Evolutionary conservation across 352 stramenopile genomes (phyloP).

Genomic region (Phytophthora boehmeriae): DNA sequence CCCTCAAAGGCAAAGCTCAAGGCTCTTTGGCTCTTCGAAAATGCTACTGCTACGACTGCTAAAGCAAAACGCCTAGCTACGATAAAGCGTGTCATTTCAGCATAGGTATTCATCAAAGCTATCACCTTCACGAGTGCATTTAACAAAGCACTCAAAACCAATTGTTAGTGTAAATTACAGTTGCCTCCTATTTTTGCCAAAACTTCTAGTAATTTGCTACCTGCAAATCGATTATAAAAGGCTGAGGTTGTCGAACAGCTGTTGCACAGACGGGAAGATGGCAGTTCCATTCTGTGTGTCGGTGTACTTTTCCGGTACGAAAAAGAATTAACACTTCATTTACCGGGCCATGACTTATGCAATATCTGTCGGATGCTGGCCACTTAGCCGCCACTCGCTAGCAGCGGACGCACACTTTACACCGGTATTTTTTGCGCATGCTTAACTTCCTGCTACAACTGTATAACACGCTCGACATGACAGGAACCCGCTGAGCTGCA

Average conservation of each 20-base stretch:
- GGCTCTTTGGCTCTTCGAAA: slow-evolving; percentile 7
- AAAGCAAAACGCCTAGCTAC: slow-evolving; percentile 11
- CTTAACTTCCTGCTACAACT: background rate
- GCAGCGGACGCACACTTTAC: background rate
- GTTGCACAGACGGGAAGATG: too few relatives aligned
- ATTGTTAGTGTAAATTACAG: slow-evolving; percentile 16
- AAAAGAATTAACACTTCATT: background rate
- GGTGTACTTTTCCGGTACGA: background rate
- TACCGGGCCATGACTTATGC: background rate
- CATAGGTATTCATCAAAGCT: slow-evolving; percentile 12
- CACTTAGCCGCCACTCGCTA: background rate
- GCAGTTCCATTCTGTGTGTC: too few relatives aligned
- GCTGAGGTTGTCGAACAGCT: too few relatives aligned
- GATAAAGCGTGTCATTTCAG: slow-evolving; percentile 13
- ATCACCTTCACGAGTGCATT: slow-evolving; percentile 8
- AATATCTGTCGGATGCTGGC: background rate
- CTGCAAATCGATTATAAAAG: too few relatives aligned
- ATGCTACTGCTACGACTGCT: background rate
- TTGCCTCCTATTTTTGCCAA: slow-evolving; percentile 19
- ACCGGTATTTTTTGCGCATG: background rate
- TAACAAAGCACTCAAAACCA: slow-evolving; percentile 19
- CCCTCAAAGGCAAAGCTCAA: slow-evolving; percentile 13
- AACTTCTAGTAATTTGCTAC: slow-evolving; percentile 3
- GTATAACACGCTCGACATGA: background rate
- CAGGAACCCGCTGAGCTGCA: background rate